Evolutionary conservation across 2,329 filamentous ascomycete genomes (phyloP).

Genomic region (Phoma sp.): DNA sequence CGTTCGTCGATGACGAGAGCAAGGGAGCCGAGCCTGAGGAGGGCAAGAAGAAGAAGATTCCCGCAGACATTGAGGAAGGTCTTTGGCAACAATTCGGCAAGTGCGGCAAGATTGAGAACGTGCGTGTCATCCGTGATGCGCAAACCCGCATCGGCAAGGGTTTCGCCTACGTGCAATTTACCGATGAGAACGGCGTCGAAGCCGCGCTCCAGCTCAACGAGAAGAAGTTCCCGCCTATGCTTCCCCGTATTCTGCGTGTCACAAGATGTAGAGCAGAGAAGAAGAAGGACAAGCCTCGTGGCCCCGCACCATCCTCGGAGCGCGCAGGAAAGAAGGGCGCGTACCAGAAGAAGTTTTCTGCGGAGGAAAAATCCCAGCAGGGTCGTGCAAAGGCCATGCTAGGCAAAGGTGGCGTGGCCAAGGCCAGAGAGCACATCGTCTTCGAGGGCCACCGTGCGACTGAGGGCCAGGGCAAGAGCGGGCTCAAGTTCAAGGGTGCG

Average conservation of each 20-base stretch:
- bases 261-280: slow-evolving; percentile 76
- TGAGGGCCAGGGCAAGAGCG: slow-evolving; percentile 67
- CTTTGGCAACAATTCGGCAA: slow-evolving; percentile 82
- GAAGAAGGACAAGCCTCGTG: slow-evolving; percentile 43
- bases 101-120: slow-evolving; percentile 85
- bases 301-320: slow-evolving; percentile 41
- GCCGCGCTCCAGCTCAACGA: slow-evolving; percentile 85
- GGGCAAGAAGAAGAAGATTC: slow-evolving; percentile 72
- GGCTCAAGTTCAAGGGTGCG: slow-evolving; percentile 62
- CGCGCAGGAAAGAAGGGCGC: slow-evolving; percentile 39
- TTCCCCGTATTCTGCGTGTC: slow-evolving; percentile 87
- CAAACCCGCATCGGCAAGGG: slow-evolving; percentile 94
- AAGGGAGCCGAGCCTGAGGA: slow-evolving; percentile 67
- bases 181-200: slow-evolving; percentile 87
- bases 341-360: slow-evolving; percentile 73
- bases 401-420: slow-evolving; percentile 69
- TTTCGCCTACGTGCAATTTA: slow-evolving; percentile 95
- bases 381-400: slow-evolving; percentile 78
- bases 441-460: slow-evolving; percentile 82
- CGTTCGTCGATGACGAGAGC: slow-evolving; percentile 92
- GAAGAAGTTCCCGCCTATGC: slow-evolving; percentile 91
- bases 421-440: slow-evolving; percentile 73
- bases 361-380: slow-evolving; percentile 71
- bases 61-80: slow-evolving; percentile 90
- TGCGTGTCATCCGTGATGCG: slow-evolving; percentile 87